Base-by-base conservation (phyloP, 2,329 filamentous ascomycete species). In the Cordyceps cateniannulata region DNA sequence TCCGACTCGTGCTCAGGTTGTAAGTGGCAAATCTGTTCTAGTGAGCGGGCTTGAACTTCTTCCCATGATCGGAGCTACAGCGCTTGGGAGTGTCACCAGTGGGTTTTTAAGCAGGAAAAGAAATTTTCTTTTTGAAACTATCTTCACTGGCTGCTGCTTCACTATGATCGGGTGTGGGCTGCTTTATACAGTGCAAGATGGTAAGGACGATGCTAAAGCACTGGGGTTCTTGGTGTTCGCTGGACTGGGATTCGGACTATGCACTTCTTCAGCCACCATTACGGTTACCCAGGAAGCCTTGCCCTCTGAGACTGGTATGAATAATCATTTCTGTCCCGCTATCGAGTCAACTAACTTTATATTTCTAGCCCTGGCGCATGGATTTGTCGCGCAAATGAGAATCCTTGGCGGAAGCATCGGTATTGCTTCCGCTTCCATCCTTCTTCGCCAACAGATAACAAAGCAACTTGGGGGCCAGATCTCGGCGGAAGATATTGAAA, bases 391-490 rank as follows among this genome's bases (percentile, higher is more conserved):
- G 0, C 80, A 84, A 60, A 69, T 77, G 25, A 75, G 81, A 35
- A 76, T 84, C 24, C 71, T 83, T 0, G 81, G 81, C 5, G 81
- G 81, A 6, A 82, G 80, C 61, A 70, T 84, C 29, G 81, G 81
- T 3, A 82, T 84, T 57, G 79, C 81, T 3, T 74, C 77, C 1
- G 83, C 80, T 22, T 78, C 81, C 1, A 77, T 78, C 18, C 73
- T 83, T 18, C 65, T 81, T 65, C 48, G 71, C 62, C 54, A 72
- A 66, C 65, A 71, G 70, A 47, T 68, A 7, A 61, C 66, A 27
- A 60, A 68, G 3, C 64, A 69, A 27, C 65, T 77, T 38, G 62
- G 64, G 2, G 69, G 66, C n/a, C 59, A 69, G 4, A 49, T 75
- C 3, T 63, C 70, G 9, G 59, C 69, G 1, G 62, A 67, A 8